Evolutionary conservation across 176 grass and related monocot species (phyloP).

Genomic region (Sorghum bicolor): Sorghum_bicolor_NCBIv3 NC_012878.2:56141001-56141500

Average conservation of each 20-base stretch:
- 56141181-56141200: neutral
- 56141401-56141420: conserved; percentile 84
- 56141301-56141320: conserved; percentile 86
- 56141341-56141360: conserved; percentile 16
- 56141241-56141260: conserved; percentile 16
- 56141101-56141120: conserved; percentile 92
- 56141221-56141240: neutral
- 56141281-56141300: conserved; percentile 94
- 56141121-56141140: conserved; percentile 92
- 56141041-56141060: conserved; percentile 15
- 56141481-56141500: conserved; percentile 79
- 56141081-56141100: conserved; percentile 83
- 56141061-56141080: conserved; percentile 61
- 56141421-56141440: conserved; percentile 87
- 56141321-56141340: conserved; percentile 70
- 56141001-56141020: conserved; percentile 5
- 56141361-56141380: conserved; percentile 29
- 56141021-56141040: conserved; percentile 29
- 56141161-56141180: conserved; percentile 98
- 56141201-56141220: conserved; percentile 24
- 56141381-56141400: conserved; percentile 25
- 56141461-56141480: conserved; percentile 97
- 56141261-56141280: conserved; percentile 53
- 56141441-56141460: conserved; percentile 77
- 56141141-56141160: conserved; percentile 99